These are phyloP conservation scores for Paraphaeosphaeria minitans DNA, from an alignment of 2,329 filamentous ascomycete species.

Conservation along the genomic window DNA sequence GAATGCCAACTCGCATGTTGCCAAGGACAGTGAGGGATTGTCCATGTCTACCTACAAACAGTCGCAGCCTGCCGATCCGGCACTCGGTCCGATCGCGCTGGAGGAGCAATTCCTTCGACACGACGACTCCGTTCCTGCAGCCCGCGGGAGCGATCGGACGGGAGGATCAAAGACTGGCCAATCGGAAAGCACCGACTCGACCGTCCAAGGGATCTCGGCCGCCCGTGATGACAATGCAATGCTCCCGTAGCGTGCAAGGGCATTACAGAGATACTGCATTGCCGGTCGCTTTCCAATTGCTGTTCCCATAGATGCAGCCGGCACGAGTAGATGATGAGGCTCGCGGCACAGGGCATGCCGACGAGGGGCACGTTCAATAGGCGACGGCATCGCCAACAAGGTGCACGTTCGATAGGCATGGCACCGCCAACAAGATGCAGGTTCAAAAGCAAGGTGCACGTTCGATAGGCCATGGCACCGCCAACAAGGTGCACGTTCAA, in stretches of 20 bases:
- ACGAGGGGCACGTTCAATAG: no score
- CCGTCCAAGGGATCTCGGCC: not conserved
- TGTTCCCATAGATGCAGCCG: not conserved
- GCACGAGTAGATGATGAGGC: not conserved
- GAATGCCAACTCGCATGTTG: no score
- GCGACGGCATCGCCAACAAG: no score
- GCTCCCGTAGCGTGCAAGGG: not conserved
- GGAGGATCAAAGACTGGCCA: not conserved
- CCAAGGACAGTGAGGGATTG: not conserved
- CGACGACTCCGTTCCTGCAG: not conserved
- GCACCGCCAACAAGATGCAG: no score
- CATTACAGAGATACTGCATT: not conserved
- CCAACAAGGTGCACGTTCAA: no score
- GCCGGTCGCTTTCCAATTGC: not conserved
- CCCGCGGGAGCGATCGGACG: not conserved
- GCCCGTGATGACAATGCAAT: not conserved
- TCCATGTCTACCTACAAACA: not conserved
- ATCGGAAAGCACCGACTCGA: not conserved
- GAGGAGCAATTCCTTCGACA: not conserved
- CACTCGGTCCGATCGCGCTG: not conserved
- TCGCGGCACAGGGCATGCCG: no score
- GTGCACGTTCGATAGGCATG: not conserved
- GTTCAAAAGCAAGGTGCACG: no score
- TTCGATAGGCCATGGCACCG: no score
- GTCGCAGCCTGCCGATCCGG: not conserved